These are phyloP conservation scores for Limonium bicolor DNA, from an alignment of 148 eudicot genomes.

Conservation along the genomic window DNA sequence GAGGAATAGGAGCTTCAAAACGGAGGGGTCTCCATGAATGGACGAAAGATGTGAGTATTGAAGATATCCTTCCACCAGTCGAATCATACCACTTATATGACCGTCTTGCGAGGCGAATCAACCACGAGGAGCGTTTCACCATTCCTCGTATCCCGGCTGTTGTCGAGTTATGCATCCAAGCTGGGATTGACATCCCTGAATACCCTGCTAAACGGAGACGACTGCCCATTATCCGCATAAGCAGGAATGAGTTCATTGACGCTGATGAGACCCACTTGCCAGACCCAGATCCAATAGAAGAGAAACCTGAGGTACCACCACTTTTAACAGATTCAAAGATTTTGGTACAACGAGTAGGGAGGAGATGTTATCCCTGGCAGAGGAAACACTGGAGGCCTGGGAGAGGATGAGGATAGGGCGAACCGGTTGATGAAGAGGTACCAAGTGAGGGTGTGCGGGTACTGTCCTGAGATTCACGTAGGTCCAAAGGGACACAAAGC, in stretches of 20 bases:
- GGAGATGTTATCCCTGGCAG: constrained; percentile 51
- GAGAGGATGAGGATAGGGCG: constrained; percentile 79
- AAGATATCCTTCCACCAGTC: constrained; percentile 57
- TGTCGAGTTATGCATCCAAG: constrained; percentile 91
- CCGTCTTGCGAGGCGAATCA: constrained; percentile 65
- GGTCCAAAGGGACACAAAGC: constrained; percentile 87
- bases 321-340: constrained; percentile 33
- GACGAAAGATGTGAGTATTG: constrained; percentile 36
- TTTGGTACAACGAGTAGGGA: constrained; percentile 30
- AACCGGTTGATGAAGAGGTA: constrained; percentile 78
- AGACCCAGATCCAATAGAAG: constrained; percentile 67
- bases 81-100: constrained; percentile 82
- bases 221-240: constrained; percentile 61
- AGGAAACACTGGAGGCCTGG: constrained; percentile 85
- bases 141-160: constrained; percentile 79
- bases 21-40: constrained; percentile 74
- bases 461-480: constrained; percentile 86
- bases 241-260: constrained; percentile 71
- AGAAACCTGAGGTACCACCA: constrained; percentile 25
- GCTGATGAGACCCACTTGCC: constrained; percentile 91
- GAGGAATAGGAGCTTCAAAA: constrained; percentile 46
- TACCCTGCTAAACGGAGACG: constrained; percentile 82
- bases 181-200: constrained; percentile 68
- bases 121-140: constrained; percentile 77
- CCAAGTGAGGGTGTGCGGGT: constrained; percentile 85